Evolutionary conservation across 306 rosid genomes (phyloP).

Genomic region (Canavalia ensiformis): DNA sequence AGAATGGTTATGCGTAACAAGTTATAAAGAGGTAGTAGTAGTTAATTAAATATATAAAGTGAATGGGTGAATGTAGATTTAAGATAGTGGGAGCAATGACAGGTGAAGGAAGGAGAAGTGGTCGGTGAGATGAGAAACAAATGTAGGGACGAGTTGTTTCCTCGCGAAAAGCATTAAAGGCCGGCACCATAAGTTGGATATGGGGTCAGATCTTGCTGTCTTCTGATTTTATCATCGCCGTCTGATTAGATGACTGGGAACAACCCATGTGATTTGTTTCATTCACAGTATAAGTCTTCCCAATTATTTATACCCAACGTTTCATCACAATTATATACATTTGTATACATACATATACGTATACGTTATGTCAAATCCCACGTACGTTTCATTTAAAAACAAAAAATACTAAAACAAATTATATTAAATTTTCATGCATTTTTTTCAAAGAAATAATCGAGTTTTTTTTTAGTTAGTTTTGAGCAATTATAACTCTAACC

Average conservation of each 20-base stretch:
- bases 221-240: conserved; percentile 53
- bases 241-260: conserved; percentile 56
- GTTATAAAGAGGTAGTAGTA: background rate
- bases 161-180: conserved; percentile 48
- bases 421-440: too few relatives aligned
- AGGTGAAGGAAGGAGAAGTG: conserved; percentile 65
- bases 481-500: too few relatives aligned
- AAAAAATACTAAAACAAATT: too few relatives aligned
- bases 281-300: conserved; percentile 20
- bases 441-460: too few relatives aligned
- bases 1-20: background rate
- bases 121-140: conserved; percentile 88
- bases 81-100: conserved; percentile 63
- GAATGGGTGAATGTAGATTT: conserved; percentile 27
- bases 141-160: conserved; percentile 66
- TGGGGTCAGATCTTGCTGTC: conserved; percentile 57
- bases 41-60: conserved; percentile 27
- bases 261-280: conserved; percentile 66
- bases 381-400: too few relatives aligned
- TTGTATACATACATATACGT: background rate
- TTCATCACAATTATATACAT: background rate
- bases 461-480: too few relatives aligned
- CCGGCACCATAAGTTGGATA: conserved; percentile 67
- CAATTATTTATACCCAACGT: conserved; percentile 20
- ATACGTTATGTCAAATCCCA: too few relatives aligned